Percentiles rank a stretch among this genome's conserved stretches.
Conservation (phyloP, 257 asterid species). For the Plantago major region DNA sequence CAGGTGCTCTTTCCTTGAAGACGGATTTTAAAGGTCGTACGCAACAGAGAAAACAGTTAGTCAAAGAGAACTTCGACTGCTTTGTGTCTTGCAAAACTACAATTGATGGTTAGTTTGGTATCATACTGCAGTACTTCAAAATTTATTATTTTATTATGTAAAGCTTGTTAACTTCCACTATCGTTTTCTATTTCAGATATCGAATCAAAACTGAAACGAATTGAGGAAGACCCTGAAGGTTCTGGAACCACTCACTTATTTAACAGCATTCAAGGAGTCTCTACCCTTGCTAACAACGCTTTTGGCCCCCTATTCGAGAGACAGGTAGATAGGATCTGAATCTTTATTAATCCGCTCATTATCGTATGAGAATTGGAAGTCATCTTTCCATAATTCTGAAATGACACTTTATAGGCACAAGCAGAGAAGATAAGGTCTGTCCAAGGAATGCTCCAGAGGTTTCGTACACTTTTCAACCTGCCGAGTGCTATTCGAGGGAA, state of each 20-base stretch:
- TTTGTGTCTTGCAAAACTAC: constrained; percentile 99
- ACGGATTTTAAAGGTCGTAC: constrained; percentile 89
- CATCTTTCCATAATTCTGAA: constrained; percentile 22
- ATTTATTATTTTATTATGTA: neutral
- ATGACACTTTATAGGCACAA: constrained; percentile 62
- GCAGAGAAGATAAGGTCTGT: constrained; percentile 96
- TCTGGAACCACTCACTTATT: constrained; percentile 80
- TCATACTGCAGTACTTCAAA: constrained; percentile 1
- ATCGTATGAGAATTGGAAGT: constrained; percentile 15
- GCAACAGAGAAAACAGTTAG: constrained; percentile 94
- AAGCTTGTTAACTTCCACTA: constrained; percentile 16
- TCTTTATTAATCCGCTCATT: constrained; percentile 16
- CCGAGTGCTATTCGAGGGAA: constrained; percentile 96
- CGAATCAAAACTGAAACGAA: constrained; percentile 89
- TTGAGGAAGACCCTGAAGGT: constrained; percentile 99
- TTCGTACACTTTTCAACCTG: constrained; percentile 90
- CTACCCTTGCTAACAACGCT: constrained; percentile 80
- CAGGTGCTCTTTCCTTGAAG: constrained; percentile 83
- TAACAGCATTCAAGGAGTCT: constrained; percentile 80
- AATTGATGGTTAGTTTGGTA: constrained; percentile 75
- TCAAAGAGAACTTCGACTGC: constrained; percentile 97
- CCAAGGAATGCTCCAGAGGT: constrained; percentile 99
- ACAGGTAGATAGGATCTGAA: constrained; percentile 62
- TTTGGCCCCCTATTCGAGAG: constrained; percentile 95
- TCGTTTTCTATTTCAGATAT: constrained; percentile 51